Evolutionary conservation across 768 basidiomycete genomes (phyloP), one percentile per base, ranked within the genome.

Genomic region (Boletus rufocinnamomeus): DNA sequence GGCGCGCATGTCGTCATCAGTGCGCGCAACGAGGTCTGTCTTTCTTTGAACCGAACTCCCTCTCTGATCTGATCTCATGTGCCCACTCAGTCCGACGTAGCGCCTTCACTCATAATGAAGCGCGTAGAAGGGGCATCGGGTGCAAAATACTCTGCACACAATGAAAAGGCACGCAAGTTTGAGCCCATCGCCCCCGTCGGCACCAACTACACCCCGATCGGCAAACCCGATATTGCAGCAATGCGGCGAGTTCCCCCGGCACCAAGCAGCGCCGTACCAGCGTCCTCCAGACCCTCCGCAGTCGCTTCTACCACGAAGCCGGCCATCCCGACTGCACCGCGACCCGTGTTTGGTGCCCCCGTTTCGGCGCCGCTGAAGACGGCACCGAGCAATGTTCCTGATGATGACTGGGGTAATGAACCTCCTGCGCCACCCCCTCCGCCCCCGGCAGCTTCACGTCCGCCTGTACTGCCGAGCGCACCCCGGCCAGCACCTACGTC

Each of bases 111-210:
- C 51, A 92, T 98, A 74, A 91, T 92, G 85, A 84, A 85, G 57
- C 85, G 90, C 45, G 85, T 96, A n/a, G 87, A 88, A 77, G 86
- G 88, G 19, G 88, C 93, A 11, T 94, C 91, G 14, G 94, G 94
- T n/a, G 85, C 93, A 0, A 92, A 85, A 66, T 98, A 98, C 73
- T 89, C 91, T 4, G 79, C 84, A 1, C 93, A 95, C 66, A 87
- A 88, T 50, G 91, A 95, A 66, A 73, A 78, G n/a, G 71, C 88
- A 0, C 85, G 88, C 57, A 86, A 82, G 66, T 80, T 79, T 53
- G 89, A 93, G 62, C 89, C 90, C 6, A 94, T 95, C 63, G 82
- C 88, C 0, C 90, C 93, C 19, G 89, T 89, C 5, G 89, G 91
- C 11, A 86, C 88, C 1, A 85, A 71, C 64, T 92, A 93, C 72